Base-by-base conservation (phyloP, 73 alveolate genomes). In the Symbiodinium pilosum region DNA sequence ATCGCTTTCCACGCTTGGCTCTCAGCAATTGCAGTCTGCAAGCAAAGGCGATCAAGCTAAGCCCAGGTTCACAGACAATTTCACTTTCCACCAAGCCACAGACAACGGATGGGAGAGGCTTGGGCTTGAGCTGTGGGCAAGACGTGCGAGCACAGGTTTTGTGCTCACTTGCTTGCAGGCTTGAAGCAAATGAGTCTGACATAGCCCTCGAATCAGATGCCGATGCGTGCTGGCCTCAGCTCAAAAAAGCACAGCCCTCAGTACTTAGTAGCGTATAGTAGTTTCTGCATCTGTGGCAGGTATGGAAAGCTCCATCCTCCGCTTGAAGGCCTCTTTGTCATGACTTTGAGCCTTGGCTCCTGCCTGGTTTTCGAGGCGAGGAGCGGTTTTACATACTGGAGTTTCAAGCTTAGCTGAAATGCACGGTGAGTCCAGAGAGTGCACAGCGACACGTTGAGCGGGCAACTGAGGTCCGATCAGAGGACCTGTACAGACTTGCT, bases 61-160 rank as follows among this genome's bases (percentile, higher is more conserved):
- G n/a, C 83, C 83, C 40, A 87, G 94, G 85, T 87, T 87, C 64
- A 87, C 94, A 43, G 94, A 87, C 94, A 87, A 87, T 84, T 87
- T 87, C 30, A 87, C 94, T 24, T 56, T 87, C 43, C 42, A 87
- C 69, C 43, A 71, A 7, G 41, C 36, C 16, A 87, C 94, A n/a
- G n/a, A 1, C 38, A 71, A 39, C 6, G 94, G 94, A 11, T 87
- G 94, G 94, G 94, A 87, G 59, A 87, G 85, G 94, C 84, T 0
- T 14, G 38, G 81, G 34, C 21, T 6, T 47, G 59, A 14, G 59
- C n/a, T n/a, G n/a, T n/a, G n/a, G n/a, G n/a, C n/a, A n/a, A n/a
- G n/a, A n/a, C n/a, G n/a, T n/a, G n/a, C n/a, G n/a, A n/a, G n/a
- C n/a, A n/a, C n/a, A n/a, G n/a, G n/a, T n/a, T 8, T 11, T n/a